Base-by-base conservation (phyloP, 208 protist species). In the Trypanosoma scelopori region DNA sequence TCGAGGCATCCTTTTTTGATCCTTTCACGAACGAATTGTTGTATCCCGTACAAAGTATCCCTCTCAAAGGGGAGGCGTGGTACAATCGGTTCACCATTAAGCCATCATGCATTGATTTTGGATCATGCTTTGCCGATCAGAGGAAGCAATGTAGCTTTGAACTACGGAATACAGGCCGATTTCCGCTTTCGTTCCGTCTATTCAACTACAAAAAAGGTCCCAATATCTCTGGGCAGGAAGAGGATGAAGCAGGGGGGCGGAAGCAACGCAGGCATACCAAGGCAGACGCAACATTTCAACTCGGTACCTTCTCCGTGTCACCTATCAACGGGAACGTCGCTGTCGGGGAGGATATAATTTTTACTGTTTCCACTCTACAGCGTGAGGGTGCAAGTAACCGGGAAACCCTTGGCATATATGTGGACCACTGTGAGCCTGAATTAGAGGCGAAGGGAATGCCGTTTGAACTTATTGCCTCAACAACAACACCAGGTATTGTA, bases 51-150 rank as follows among this genome's bases (percentile, higher is more conserved):
- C 88, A 94, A 75, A 82, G 55, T 22, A 87, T 94, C 30, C 71
- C 79, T 39, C 47, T 98, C 3, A 78, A 20, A 15, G 94, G 88
- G n/a, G 84, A 95, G 70, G 85, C 87, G 35, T 91, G 92, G 82
- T 96, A 95, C 79, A 97, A 82, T 18, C 78, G 80, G 49, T 98
- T 86, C 71, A 46, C 73, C n/a, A 72, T 98, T 12, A 85, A 92
- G 58, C 97, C 97, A 30, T 72, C 79, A n/a, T 82, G 69, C 48
- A 87, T 99, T 65, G 94, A 97, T 81, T 99, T 99, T 77, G 97
- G 97, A 28, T 94, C 95, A 64, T 94, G 97, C 68, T 71, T 97
- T 58, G 84, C 78, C 52, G 78, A 92, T 46, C 85, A 97, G 52
- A 79, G 80, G 43, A 91, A 92, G 63, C 65, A 89, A 65, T 52